Base-by-base conservation (phyloP, 1,284 basidiomycete species). In the Polyporus tsugae region DNA sequence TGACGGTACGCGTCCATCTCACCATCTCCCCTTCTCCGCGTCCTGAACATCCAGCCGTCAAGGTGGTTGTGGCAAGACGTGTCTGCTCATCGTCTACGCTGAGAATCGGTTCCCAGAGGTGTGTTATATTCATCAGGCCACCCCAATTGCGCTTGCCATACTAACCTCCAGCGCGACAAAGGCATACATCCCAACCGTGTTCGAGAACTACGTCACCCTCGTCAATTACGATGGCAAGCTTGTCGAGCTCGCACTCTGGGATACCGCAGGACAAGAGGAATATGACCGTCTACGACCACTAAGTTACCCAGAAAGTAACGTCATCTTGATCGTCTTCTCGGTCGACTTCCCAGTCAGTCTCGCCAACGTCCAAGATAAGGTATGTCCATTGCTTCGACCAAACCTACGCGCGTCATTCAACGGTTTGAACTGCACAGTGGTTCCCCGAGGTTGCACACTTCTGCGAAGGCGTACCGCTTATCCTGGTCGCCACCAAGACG, bases 101-200 rank as follows among this genome's bases (percentile, higher is more conserved):
- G 95, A 98, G 84, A 97, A 98, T 79, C 91, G 96, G 60, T 99
- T 99, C 81, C 97, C 98, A 62, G 96, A 98, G 89, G 96, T 97
- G 82, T 76, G 35, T 25, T 5, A 25, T 33, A 39, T 33, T 6
- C 25, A 10, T 5, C n/a, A 9, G 6, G 15, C 17, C 19, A 15
- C 36, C 17, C 19, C 13, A 15, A 25, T 17, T 33, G 29, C 52
- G 6, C 52, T 25, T 55, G 25, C n/a, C 9, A 6, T 55, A 60
- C 49, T 62, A 25, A 53, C 39, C 57, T 62, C 52, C 55, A 60
- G 10, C 15, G 25, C 59, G 41, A 46, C 59, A 39, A 81, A 98
- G 96, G 91, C 95, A 67, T 99, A 99, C 82, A 94, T 99, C 71
- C 97, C 97, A 33, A 99, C 97, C 25, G 97, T 99, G 9, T 99